Evolutionary conservation across 148 eudicot species (phyloP).

Genomic region (Rheum nobile): DNA sequence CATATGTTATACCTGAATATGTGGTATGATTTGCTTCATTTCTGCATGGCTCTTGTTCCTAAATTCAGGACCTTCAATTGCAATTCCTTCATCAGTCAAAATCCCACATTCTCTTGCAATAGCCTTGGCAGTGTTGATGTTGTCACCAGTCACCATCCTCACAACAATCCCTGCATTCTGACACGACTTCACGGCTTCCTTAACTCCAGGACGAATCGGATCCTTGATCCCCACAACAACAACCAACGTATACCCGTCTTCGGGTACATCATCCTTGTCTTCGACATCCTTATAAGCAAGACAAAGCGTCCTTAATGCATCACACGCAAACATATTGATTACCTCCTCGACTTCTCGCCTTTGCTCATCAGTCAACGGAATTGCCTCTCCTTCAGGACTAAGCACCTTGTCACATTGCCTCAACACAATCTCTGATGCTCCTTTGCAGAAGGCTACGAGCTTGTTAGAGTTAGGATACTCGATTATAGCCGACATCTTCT

Average conservation of each 20-base stretch:
- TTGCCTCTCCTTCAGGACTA: constrained; percentile 36
- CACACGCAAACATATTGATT: constrained; percentile 54
- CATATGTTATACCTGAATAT: constrained; percentile 47
- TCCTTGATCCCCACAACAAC: constrained; percentile 79
- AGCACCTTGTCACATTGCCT: constrained; percentile 51
- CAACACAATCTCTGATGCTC: constrained; percentile 68
- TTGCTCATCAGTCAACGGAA: constrained; percentile 31
- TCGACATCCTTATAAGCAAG: constrained; percentile 53
- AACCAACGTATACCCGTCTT: constrained; percentile 39
- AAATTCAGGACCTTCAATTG: constrained; percentile 67
- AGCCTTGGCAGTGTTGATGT: constrained; percentile 79
- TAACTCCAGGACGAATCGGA: constrained; percentile 81
- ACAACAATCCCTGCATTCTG: constrained; percentile 61
- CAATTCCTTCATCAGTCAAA: constrained; percentile 52
- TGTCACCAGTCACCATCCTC: constrained; percentile 87
- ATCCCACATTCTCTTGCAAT: constrained; percentile 91
- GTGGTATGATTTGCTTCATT: constrained; percentile 58
- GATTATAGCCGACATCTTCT: constrained; percentile 70
- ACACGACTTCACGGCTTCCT: constrained; percentile 74
- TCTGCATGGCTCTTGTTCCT: constrained; percentile 38
- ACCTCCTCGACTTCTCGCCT: constrained; percentile 29
- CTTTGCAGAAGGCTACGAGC: constrained; percentile 53
- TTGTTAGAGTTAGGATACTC: constrained; percentile 32
- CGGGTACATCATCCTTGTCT: constrained; percentile 34
- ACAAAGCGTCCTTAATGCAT: constrained; percentile 69